These are phyloP conservation scores for Fusarium nisikadoi DNA, from an alignment of 2,329 filamentous ascomycete genomes.

Conservation along the genomic window DNA sequence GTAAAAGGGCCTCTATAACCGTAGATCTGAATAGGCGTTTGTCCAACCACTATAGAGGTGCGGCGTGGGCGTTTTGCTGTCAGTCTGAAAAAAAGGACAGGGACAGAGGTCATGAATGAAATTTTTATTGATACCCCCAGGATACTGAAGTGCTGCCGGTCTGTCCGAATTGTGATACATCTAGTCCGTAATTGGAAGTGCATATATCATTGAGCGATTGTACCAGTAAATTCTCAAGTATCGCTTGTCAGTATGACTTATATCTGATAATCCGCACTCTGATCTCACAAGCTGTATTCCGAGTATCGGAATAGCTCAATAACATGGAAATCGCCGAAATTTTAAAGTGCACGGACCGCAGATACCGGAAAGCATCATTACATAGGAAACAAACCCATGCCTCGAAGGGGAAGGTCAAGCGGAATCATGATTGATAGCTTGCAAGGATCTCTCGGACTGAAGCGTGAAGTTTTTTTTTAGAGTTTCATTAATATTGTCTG, in stretches of 20 bases:
- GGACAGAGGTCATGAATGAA: conserved; percentile 42
- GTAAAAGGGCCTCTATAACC: conserved; percentile 36
- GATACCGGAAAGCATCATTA: conserved; percentile 13
- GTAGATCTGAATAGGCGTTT: conserved; percentile 47
- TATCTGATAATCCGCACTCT: not conserved
- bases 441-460: conserved; percentile 19
- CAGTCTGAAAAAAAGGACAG: conserved; percentile 20
- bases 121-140: conserved; percentile 36
- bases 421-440: not conserved
- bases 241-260: not conserved
- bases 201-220: not conserved
- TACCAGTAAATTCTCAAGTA: not conserved
- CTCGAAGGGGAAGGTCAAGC: conserved; percentile 1
- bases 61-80: conserved; percentile 43
- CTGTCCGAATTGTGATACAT: conserved; percentile 17
- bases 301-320: not conserved
- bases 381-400: conserved; percentile 1
- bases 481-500: conserved; percentile 7
- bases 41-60: conserved; percentile 43
- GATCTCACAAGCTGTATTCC: not conserved
- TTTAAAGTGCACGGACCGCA: conserved; percentile 8
- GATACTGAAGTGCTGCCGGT: conserved; percentile 42
- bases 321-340: conserved; percentile 13
- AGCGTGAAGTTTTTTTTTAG: not conserved
- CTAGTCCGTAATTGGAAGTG: not conserved